Evolutionary conservation across 192 early-diverging fungal species (phyloP).

Genomic region (Helicostylum pulchrum): DNA sequence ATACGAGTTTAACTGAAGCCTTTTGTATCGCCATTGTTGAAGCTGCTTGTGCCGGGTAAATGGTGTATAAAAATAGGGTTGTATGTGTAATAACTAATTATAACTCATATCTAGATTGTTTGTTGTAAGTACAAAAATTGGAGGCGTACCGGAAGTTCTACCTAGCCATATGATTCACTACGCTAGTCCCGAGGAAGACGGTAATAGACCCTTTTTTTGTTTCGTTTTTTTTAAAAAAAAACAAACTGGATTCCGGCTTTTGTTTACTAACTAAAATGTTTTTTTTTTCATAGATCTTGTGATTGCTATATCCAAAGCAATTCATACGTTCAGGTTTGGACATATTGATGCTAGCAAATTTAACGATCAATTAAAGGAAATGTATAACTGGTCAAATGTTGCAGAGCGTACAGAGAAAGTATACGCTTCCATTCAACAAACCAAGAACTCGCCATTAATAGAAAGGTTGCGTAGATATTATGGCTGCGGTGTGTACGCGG

Average conservation of each 20-base stretch:
- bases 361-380: conserved; percentile 81
- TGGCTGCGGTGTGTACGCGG: conserved; percentile 86
- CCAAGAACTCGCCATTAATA: conserved; percentile 62
- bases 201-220: conserved; percentile 32
- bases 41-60: conserved; percentile 88
- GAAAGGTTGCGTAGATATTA: conserved; percentile 60
- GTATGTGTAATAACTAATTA: not conserved
- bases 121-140: conserved; percentile 94
- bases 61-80: conserved; percentile 5
- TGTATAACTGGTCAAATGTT: conserved; percentile 98
- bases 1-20: conserved; percentile 96
- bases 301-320: conserved; percentile 65
- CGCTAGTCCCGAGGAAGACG: conserved; percentile 81
- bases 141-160: conserved; percentile 95
- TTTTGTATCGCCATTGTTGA: conserved; percentile 99
- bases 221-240: not conserved
- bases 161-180: conserved; percentile 91
- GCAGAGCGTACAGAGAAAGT: conserved; percentile 86
- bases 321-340: conserved; percentile 61
- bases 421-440: conserved; percentile 69
- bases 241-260: not conserved
- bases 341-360: conserved; percentile 65
- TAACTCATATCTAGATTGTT: conserved; percentile 53
- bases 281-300: conserved; percentile 56
- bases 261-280: not conserved